Evolutionary conservation across 2,329 filamentous ascomycete species (phyloP).

Genomic region (Cordyceps tenuipes): DNA sequence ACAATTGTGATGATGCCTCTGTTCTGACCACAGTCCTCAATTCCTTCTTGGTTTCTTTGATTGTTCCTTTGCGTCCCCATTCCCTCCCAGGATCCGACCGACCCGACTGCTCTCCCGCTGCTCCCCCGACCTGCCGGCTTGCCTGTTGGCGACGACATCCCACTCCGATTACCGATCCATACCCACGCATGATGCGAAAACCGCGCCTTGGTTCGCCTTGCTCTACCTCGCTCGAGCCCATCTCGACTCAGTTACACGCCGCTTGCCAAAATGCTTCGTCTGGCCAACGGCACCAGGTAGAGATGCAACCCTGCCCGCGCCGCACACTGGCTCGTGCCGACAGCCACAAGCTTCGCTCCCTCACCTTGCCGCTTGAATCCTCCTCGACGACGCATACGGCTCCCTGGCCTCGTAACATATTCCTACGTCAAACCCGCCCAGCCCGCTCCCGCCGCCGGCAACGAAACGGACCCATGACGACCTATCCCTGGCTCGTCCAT

Average conservation of each 20-base stretch:
- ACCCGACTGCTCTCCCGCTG: neutral
- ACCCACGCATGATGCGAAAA: conserved; percentile 1
- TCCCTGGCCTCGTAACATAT: neutral
- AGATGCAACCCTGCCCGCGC: neutral
- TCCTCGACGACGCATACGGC: neutral
- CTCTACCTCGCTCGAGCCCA: neutral
- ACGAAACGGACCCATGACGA: neutral
- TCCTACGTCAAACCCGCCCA: neutral
- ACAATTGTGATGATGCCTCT: neutral
- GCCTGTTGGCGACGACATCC: neutral
- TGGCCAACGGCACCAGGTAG: neutral
- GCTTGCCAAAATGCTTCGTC: neutral
- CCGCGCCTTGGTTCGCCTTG: neutral
- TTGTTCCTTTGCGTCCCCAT: neutral
- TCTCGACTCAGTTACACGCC: neutral
- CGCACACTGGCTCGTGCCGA: neutral
- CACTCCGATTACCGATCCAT: neutral
- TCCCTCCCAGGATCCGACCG: neutral
- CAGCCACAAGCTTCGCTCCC: neutral
- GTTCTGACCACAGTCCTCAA: neutral
- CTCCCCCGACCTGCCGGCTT: no score
- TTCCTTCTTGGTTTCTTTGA: neutral
- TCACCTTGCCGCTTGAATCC: neutral
- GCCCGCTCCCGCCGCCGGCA: conserved; percentile 1
- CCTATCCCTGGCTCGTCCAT: conserved; percentile 13